phyloP scores from a whole-genome alignment of 2,329 filamentous ascomycete genomes.

The Aspergillus ustus region DNA sequence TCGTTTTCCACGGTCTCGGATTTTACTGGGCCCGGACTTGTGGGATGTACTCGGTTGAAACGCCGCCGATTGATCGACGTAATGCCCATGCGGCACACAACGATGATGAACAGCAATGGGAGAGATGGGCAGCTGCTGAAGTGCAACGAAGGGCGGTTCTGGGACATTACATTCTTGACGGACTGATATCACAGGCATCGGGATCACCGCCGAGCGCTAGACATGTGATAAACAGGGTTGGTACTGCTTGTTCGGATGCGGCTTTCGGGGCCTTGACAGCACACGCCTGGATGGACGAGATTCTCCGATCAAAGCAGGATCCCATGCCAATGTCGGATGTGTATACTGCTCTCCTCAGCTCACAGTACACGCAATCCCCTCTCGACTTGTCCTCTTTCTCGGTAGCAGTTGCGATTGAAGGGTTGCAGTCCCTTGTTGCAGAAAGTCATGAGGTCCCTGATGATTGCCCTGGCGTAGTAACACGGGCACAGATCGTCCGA shows the following conservation, averaged over 20 bases:
- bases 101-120: conserved; percentile 20
- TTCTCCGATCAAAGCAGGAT: neutral
- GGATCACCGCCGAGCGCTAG: conserved; percentile 25
- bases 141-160: conserved; percentile 26
- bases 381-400: neutral
- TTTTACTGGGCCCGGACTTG: conserved; percentile 28
- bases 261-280: conserved; percentile 24
- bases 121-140: conserved; percentile 24
- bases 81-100: conserved; percentile 3
- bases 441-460: conserved; percentile 1
- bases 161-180: conserved; percentile 27
- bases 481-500: neutral
- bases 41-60: conserved; percentile 23
- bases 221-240: conserved; percentile 27
- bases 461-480: neutral
- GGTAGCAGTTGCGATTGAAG: conserved; percentile 7
- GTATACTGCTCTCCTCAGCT: neutral
- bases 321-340: conserved; percentile 5
- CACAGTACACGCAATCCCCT: neutral
- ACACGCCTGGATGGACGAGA: conserved; percentile 24
- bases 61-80: conserved; percentile 3
- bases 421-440: conserved; percentile 1
- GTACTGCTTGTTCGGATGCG: conserved; percentile 21
- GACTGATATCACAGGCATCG: conserved; percentile 27
- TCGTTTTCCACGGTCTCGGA: conserved; percentile 25